Conservation (phyloP, 768 basidiomycete species). For the Pilatotrama ljubarskyi region DNA sequence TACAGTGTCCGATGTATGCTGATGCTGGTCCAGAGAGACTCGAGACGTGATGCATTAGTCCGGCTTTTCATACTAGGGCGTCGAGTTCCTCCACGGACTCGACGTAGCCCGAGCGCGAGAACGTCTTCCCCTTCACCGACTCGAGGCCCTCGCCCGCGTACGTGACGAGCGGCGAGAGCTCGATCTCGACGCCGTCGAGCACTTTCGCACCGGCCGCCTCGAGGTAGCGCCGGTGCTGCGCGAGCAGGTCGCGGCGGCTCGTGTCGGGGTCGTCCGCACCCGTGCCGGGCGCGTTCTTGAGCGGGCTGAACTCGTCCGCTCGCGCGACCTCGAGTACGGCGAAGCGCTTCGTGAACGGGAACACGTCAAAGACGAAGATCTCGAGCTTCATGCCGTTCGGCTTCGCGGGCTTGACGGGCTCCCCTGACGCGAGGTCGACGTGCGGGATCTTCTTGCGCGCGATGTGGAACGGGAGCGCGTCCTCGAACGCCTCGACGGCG, state of each 20-base stretch:
- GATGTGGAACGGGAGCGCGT: slow-evolving; percentile 93
- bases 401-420: slow-evolving; percentile 72
- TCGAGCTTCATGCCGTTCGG: slow-evolving; percentile 99
- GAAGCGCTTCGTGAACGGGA: slow-evolving; percentile 83
- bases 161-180: slow-evolving; percentile 83
- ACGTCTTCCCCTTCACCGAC: slow-evolving; percentile 71
- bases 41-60: slow-evolving; percentile 3
- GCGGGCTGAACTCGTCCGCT: slow-evolving; percentile 89
- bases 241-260: slow-evolving; percentile 84
- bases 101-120: slow-evolving; percentile 73
- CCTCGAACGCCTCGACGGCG: slow-evolving; percentile 77
- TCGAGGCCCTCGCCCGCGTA: slow-evolving; percentile 94
- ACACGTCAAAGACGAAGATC: slow-evolving; percentile 98
- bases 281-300: slow-evolving; percentile 96
- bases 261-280: slow-evolving; percentile 89
- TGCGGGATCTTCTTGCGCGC: slow-evolving; percentile 96
- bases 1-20: slow-evolving; percentile 21
- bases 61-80: slow-evolving; percentile 50
- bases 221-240: slow-evolving; percentile 86
- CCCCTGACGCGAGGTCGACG: slow-evolving; percentile 68
- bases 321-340: slow-evolving; percentile 88
- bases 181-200: slow-evolving; percentile 79
- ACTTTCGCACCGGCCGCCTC: slow-evolving; percentile 74
- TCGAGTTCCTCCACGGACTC: slow-evolving; percentile 70
- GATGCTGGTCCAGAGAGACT: not conserved